These are phyloP conservation scores for Gnaphalium uliginosum DNA, from an alignment of 129 eudicot species.

Conservation along the genomic window DNA sequence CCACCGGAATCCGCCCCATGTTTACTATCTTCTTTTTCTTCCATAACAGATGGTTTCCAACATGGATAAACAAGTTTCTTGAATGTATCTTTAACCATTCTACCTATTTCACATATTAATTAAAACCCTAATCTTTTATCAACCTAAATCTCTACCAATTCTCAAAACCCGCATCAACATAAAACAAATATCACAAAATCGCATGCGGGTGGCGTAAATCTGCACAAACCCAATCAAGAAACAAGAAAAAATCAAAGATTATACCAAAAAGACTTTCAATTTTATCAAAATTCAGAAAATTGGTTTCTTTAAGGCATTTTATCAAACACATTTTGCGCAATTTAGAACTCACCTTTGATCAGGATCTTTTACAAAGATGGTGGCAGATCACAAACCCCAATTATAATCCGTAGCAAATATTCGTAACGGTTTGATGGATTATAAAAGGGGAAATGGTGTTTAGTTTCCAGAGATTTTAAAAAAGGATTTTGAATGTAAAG, in stretches of 20 bases:
- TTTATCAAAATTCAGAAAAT: neutral
- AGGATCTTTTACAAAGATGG: constrained; percentile 16
- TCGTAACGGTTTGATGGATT: constrained; percentile 1
- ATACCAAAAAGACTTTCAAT: neutral
- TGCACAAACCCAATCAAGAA: constrained; percentile 23
- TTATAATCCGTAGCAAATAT: neutral
- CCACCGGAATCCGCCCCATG: constrained; percentile 44
- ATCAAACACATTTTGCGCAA: constrained; percentile 17
- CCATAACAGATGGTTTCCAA: constrained; percentile 46
- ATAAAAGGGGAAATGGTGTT: constrained; percentile 17
- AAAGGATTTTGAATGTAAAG: constrained; percentile 37
- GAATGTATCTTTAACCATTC: constrained; percentile 58
- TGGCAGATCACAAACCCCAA: constrained; percentile 16
- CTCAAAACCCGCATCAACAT: constrained; percentile 38
- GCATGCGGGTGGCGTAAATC: constrained; percentile 45
- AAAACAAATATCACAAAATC: constrained; percentile 16
- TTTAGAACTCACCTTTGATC: constrained; percentile 37
- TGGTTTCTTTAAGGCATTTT: neutral
- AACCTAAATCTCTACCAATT: constrained; percentile 20
- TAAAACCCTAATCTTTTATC: constrained; percentile 27
- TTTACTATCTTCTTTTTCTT: constrained; percentile 36
- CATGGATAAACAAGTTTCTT: constrained; percentile 58
- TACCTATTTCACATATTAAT: constrained; percentile 34
- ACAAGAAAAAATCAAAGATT: neutral
- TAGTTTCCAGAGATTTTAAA: constrained; percentile 16